A percentile compares a stretch with the other conserved stretches of the same genome.
phyloP scores from a whole-genome alignment of 2,329 filamentous ascomycete genomes.

The Colletotrichum eremochloae region DNA sequence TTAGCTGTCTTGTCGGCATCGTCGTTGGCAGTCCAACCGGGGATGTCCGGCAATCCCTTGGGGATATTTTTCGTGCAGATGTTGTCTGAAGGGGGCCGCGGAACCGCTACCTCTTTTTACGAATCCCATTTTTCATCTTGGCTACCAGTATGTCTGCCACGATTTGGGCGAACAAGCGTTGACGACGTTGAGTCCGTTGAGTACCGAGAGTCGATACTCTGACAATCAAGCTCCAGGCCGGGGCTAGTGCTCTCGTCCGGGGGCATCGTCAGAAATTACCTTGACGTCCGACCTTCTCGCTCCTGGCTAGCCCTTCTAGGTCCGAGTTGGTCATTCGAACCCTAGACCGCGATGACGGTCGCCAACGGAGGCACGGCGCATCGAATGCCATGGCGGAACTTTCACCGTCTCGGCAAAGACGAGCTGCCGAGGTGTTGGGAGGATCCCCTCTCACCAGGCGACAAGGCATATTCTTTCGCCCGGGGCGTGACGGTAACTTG shows the following conservation, averaged over 20 bases:
- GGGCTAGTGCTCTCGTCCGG: neutral
- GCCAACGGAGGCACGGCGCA: neutral
- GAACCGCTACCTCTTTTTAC: neutral
- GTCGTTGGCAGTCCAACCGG: conserved; percentile 32
- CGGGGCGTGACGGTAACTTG: conserved; percentile 28
- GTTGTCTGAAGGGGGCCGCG: neutral
- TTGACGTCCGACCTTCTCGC: neutral
- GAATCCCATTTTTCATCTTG: neutral
- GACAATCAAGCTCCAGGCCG: neutral
- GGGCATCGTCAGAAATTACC: neutral
- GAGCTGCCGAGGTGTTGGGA: neutral
- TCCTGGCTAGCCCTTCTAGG: neutral
- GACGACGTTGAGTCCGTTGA: neutral
- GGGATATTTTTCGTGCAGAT: neutral
- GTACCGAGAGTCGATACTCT: neutral
- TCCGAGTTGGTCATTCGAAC: neutral
- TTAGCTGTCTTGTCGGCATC: neutral
- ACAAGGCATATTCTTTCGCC: conserved; percentile 7
- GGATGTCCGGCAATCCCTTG: neutral
- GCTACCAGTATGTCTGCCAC: neutral
- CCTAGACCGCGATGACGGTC: conserved; percentile 11
- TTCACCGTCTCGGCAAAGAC: neutral
- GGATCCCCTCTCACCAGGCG: neutral
- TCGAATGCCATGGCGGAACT: neutral
- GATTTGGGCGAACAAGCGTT: neutral